Conservation (phyloP, 2,329 filamentous ascomycete genomes). For the Aureobasidium musti region DNA sequence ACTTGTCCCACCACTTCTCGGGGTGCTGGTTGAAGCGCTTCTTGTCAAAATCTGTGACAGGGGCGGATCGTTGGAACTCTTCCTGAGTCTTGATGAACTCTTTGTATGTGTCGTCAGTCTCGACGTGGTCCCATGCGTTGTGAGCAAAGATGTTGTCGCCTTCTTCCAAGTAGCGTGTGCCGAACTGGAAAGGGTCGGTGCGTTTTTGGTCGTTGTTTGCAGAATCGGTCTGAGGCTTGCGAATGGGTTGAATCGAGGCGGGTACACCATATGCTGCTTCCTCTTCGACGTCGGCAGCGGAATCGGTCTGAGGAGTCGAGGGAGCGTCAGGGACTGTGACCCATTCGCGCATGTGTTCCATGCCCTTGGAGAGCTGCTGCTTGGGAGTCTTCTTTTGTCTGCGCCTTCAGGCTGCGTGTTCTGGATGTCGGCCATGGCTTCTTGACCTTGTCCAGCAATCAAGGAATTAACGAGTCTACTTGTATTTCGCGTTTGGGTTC, state of each 20-base stretch:
- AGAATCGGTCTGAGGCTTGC: constrained; percentile 60
- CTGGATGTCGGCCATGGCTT: constrained; percentile 8
- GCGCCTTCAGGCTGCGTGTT: constrained; percentile 2
- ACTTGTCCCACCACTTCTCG: constrained; percentile 96
- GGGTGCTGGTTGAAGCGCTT: constrained; percentile 85
- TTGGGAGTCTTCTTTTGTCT: constrained; percentile 37
- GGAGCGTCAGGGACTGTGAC: constrained; percentile 48
- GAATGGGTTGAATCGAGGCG: constrained; percentile 48
- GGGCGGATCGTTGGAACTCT: constrained; percentile 77
- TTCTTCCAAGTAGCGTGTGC: constrained; percentile 79
- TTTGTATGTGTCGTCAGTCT: constrained; percentile 85
- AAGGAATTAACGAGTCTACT: not conserved
- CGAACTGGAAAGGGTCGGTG: constrained; percentile 92
- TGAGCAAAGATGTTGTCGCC: constrained; percentile 92
- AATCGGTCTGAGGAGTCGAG: constrained; percentile 32
- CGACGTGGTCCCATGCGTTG: constrained; percentile 99
- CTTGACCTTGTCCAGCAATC: not conserved
- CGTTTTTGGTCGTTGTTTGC: constrained; percentile 78
- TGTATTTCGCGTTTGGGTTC: not conserved
- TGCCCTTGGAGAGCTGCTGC: constrained; percentile 54
- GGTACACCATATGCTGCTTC: constrained; percentile 55
- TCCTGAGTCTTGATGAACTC: constrained; percentile 84
- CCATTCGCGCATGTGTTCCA: constrained; percentile 56
- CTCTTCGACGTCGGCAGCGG: constrained; percentile 24
- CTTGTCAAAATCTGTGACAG: constrained; percentile 92